Base-by-base conservation (phyloP, 1,284 basidiomycete genomes). In the Moesziomyces antarcticus region DNA sequence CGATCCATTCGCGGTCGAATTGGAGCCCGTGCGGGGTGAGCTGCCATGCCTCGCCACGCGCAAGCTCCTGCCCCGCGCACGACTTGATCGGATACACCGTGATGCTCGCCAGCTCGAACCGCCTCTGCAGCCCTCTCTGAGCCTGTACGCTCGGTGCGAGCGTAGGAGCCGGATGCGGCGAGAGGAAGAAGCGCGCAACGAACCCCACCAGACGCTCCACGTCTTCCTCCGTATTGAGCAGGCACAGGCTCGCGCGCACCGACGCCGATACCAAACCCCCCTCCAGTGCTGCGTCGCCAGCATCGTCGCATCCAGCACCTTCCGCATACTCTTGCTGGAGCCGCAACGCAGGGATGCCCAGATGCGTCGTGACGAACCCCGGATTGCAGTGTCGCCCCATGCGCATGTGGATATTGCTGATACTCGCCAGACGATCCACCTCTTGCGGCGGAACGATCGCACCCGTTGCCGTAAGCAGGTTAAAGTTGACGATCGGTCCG, bases 51-150 rank as follows among this genome's bases (percentile, higher is more conserved):
- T 67, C 53, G 16, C 54, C 55, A 1, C 21, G 40, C 13, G n/a
- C 24, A 2, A 77, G 54, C 9, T 63, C 33, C 37, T 78, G 76
- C 13, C 70, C 73, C 2, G 73, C 56, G 27, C 76, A 78, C 14
- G 73, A 76, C 59, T 78, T 78, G 70, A 78, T 72, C 44, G 76
- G 76, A 41, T 73, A 78, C 10, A 78, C 47, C 7, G 65, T 66
- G 52, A 72, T 64, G 40, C 54, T 65, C n/a, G 61, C 40, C 54
- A 75, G 43, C 25, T 60, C 40, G 22, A 66, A 65, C 18, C 25
- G 43, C 40, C 24, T 53, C 47, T 54, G 49, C 30, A 10, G 30
- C 10, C 27, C 27, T 30, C 4, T 6, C 7, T 30, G 4, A 1
- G 11, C 1, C 35, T 37, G 9, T 6, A 37, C 35, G 8, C 13